phyloP scores from a whole-genome alignment of 2,329 filamentous ascomycete genomes.

The Stemphylium lycopersici region DNA sequence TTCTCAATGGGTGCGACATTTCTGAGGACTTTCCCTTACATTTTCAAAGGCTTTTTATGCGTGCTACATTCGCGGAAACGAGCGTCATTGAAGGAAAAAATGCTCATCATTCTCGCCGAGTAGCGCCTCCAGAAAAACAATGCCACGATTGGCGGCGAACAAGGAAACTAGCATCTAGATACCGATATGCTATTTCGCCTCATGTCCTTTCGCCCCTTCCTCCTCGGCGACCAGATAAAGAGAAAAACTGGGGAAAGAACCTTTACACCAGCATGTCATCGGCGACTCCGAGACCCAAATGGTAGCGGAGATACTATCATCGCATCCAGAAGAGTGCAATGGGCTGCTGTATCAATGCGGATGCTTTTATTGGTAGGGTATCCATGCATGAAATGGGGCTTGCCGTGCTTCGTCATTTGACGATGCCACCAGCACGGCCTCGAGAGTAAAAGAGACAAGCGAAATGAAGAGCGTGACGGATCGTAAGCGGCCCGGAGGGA shows the following conservation, averaged over 20 bases:
- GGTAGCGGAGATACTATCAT: constrained; percentile 9
- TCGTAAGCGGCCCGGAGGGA: constrained; percentile 24
- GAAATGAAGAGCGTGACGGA: constrained; percentile 28
- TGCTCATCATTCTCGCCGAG: no score
- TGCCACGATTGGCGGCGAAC: no score
- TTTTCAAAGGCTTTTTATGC: not conserved
- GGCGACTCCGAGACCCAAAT: constrained; percentile 15
- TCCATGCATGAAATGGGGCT: constrained; percentile 41
- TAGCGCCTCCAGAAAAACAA: no score
- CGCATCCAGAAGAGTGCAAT: constrained; percentile 5
- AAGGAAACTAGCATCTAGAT: not conserved
- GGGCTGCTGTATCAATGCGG: constrained; percentile 19
- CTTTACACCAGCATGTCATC: constrained; percentile 7
- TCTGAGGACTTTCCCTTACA: no score
- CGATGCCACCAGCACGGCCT: constrained; percentile 9
- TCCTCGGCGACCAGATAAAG: constrained; percentile 4
- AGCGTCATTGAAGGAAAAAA: not conserved
- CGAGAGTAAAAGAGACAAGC: constrained; percentile 11
- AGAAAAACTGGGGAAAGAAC: not conserved
- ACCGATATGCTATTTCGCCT: constrained; percentile 4
- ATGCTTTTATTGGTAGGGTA: constrained; percentile 37
- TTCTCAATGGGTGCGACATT: no score
- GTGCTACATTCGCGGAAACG: no score
- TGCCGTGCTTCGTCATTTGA: constrained; percentile 33
- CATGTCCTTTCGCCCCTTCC: not conserved